Evolutionary conservation across 2,329 filamentous ascomycete genomes (phyloP).

Genomic region (Magnaporthiopsis poae): DNA sequence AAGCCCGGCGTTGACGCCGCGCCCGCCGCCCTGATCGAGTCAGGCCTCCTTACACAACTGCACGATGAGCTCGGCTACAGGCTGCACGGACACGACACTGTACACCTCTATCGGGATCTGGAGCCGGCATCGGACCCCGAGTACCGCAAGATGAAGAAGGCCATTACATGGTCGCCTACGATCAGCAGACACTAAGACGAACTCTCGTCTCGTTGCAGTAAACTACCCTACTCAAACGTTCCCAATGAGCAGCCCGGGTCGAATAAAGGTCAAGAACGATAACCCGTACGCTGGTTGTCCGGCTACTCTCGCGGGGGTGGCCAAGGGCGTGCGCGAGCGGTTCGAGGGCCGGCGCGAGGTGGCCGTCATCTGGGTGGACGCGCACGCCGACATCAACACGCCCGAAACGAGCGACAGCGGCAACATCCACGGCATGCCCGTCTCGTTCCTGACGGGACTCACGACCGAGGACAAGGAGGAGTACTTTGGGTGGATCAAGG

Average conservation of each 20-base stretch:
- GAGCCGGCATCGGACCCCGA: slow-evolving; percentile 64
- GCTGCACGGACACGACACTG: slow-evolving; percentile 70
- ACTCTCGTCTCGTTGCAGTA: too few species aligned
- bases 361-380: slow-evolving; percentile 97
- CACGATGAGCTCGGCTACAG: slow-evolving; percentile 79
- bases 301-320: slow-evolving; percentile 72
- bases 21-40: slow-evolving; percentile 77
- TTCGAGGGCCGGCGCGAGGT: slow-evolving; percentile 61
- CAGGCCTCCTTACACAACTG: slow-evolving; percentile 76
- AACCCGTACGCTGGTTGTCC: too few species aligned
- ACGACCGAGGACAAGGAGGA: slow-evolving; percentile 66
- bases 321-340: slow-evolving; percentile 76
- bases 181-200: too few species aligned
- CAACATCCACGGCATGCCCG: slow-evolving; percentile 97
- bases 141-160: slow-evolving; percentile 91
- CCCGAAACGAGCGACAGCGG: slow-evolving; percentile 82
- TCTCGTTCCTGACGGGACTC: slow-evolving; percentile 80
- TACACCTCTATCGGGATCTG: slow-evolving; percentile 73
- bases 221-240: too few species aligned
- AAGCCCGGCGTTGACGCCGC: slow-evolving; percentile 88
- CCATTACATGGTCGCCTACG: too few species aligned
- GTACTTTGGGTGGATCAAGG: slow-evolving; percentile 80
- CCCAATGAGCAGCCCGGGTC: too few species aligned
- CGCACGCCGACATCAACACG: slow-evolving; percentile 94
- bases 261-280: too few species aligned